A percentile compares a stretch with the other conserved stretches of the same genome.
Conservation (phyloP, 2,329 filamentous ascomycete genomes). For the Cercospora berteroae region DNA sequence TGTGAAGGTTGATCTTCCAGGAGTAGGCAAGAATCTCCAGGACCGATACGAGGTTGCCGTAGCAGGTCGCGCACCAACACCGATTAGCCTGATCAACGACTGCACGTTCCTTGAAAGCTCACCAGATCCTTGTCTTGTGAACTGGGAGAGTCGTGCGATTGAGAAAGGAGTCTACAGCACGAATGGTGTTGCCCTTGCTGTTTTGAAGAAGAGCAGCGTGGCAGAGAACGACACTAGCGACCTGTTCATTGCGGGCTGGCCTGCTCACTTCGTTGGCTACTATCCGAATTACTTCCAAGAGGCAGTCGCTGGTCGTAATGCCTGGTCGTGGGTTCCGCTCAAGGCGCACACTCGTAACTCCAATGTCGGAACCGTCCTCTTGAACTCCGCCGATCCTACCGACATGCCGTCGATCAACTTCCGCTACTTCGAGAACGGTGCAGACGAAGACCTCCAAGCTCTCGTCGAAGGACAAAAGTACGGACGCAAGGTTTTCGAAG, state of each 20-base stretch:
- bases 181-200: constrained; percentile 54
- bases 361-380: constrained; percentile 56
- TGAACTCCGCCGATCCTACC: constrained; percentile 61
- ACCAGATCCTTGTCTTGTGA: constrained; percentile 9
- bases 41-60: constrained; percentile 52
- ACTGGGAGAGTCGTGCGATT: constrained; percentile 12
- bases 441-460: constrained; percentile 42
- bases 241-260: constrained; percentile 54
- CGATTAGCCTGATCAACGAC: constrained; percentile 41
- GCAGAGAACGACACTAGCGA: constrained; percentile 50
- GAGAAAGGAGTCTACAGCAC: constrained; percentile 46
- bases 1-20: constrained; percentile 47
- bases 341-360: constrained; percentile 67
- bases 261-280: constrained; percentile 55
- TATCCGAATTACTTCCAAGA: constrained; percentile 53
- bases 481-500: constrained; percentile 41
- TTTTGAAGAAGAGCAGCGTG: constrained; percentile 42
- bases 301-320: constrained; percentile 44
- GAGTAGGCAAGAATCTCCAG: constrained; percentile 50
- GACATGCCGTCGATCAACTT: constrained; percentile 62
- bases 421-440: constrained; percentile 55
- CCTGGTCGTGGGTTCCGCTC: constrained; percentile 55
- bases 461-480: constrained; percentile 56
- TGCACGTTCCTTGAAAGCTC: constrained; percentile 36
- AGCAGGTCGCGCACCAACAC: constrained; percentile 42